Conservation (phyloP, 306 rosid species). For the Prinsepia uniflora region DNA sequence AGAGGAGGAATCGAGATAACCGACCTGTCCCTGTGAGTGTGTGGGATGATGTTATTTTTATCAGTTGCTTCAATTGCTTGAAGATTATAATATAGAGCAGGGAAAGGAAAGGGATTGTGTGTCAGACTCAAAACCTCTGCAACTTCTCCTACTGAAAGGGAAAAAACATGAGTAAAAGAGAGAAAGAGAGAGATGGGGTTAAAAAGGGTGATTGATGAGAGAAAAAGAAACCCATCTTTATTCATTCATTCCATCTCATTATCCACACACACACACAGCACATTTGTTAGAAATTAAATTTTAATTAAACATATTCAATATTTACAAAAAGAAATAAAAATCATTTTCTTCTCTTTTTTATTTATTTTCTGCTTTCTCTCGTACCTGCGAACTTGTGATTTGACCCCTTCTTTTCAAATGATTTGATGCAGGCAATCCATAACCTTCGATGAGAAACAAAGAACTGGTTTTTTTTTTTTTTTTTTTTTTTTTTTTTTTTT, state of each 20-base stretch:
- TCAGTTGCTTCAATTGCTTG: slow-evolving; percentile 22
- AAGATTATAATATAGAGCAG: slow-evolving; percentile 17
- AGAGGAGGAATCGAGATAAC: slow-evolving; percentile 24
- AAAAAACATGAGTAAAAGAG: slow-evolving; percentile 15
- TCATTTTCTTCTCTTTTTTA: neutral
- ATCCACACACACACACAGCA: slow-evolving; percentile 40
- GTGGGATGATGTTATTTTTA: slow-evolving; percentile 19
- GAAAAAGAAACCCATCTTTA: slow-evolving; percentile 73
- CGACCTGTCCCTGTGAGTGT: slow-evolving; percentile 35
- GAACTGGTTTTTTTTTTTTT: slow-evolving; percentile 32
- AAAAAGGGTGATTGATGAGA: slow-evolving; percentile 30
- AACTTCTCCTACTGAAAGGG: slow-evolving; percentile 49
- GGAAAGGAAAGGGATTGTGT: slow-evolving; percentile 36
- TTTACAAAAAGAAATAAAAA: neutral
- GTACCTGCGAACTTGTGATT: slow-evolving; percentile 78
- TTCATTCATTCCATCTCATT: slow-evolving; percentile 48
- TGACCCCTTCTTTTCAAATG: slow-evolving; percentile 74
- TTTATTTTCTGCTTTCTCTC: neutral
- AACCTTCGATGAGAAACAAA: slow-evolving; percentile 47
- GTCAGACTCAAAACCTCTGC: slow-evolving; percentile 86
- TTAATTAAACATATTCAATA: too few relatives aligned
- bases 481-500: too few relatives aligned
- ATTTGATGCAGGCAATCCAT: slow-evolving; percentile 42
- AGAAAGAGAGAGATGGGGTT: slow-evolving; percentile 39
- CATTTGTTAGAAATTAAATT: neutral